These are phyloP conservation scores for Nannochloris sp. DNA, from an alignment of 139 green algal species.

Conservation along the genomic window DNA sequence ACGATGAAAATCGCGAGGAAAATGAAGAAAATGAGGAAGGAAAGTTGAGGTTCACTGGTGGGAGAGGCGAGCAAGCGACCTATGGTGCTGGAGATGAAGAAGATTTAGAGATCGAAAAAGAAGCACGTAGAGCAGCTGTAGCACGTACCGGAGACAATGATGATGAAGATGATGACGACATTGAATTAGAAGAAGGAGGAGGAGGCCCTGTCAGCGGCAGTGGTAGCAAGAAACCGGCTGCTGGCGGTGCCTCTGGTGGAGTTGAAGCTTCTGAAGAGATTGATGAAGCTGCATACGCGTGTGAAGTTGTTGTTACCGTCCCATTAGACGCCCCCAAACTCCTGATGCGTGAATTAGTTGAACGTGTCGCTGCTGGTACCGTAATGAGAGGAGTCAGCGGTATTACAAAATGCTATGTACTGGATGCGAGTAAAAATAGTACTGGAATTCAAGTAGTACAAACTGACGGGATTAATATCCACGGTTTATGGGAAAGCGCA, in stretches of 20 bases:
- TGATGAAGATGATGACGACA: neutral
- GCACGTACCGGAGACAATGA: neutral
- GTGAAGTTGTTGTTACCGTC: slow-evolving; percentile 43
- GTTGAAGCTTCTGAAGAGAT: slow-evolving; percentile 2
- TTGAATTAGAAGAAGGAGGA: slow-evolving; percentile 4
- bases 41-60: slow-evolving; percentile 58
- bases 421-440: slow-evolving; percentile 38
- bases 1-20: slow-evolving; percentile 58
- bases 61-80: slow-evolving; percentile 54
- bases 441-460: slow-evolving; percentile 55
- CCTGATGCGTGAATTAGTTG: slow-evolving; percentile 81
- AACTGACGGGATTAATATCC: slow-evolving; percentile 93
- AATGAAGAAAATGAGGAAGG: slow-evolving; percentile 67
- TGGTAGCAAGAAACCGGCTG: neutral
- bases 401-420: slow-evolving; percentile 66
- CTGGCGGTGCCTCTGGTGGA: neutral
- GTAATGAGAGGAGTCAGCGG: slow-evolving; percentile 43
- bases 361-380: slow-evolving; percentile 54
- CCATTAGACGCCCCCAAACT: slow-evolving; percentile 66
- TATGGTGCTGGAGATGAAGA: slow-evolving; percentile 74
- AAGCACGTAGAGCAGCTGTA: slow-evolving; percentile 5
- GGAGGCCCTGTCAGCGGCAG: neutral
- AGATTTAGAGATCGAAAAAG: slow-evolving; percentile 45
- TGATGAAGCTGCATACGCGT: slow-evolving; percentile 13
- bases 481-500: slow-evolving; percentile 47